Percentiles rank a stretch among this genome's conserved stretches.
phyloP scores from a whole-genome alignment of 495 filamentous ascomycete species.

The Penicillium silybi region DNA sequence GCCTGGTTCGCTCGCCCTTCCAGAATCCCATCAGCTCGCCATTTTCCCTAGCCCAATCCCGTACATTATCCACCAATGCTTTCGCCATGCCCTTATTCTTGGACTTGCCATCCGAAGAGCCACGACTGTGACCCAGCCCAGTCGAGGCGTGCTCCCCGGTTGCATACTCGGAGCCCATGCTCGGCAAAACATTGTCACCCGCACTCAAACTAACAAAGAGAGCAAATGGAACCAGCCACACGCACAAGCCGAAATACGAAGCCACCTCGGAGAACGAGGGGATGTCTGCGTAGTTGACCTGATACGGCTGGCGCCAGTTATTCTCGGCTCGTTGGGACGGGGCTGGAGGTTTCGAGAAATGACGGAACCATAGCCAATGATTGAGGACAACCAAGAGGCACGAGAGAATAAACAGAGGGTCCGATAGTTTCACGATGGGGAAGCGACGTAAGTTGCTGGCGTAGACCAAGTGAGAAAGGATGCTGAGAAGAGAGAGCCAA shows the following conservation, averaged over 20 bases:
- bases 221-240: constrained; percentile 95
- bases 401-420: constrained; percentile 82
- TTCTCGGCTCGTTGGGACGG: constrained; percentile 22
- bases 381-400: constrained; percentile 86
- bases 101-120: constrained; percentile 43
- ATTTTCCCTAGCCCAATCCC: constrained; percentile 68
- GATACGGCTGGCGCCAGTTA: constrained; percentile 54
- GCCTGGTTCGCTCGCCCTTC: constrained; percentile 50
- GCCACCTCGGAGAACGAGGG: constrained; percentile 93
- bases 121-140: constrained; percentile 29
- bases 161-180: constrained; percentile 68
- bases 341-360: constrained; percentile 66
- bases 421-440: constrained; percentile 81
- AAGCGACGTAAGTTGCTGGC: constrained; percentile 84
- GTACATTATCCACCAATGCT: constrained; percentile 73
- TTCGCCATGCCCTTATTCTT: constrained; percentile 85
- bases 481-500: constrained; percentile 65
- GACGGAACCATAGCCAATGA: constrained; percentile 93
- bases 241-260: constrained; percentile 91
- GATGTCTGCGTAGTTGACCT: constrained; percentile 50
- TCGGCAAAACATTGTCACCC: constrained; percentile 90
- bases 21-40: constrained; percentile 68
- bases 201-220: constrained; percentile 91
- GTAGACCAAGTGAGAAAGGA: constrained; percentile 82
- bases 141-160: constrained; percentile 52